Percentiles rank a stretch among this genome's conserved stretches.
Evolutionary conservation across 148 eudicot genomes (phyloP).

Genomic region (Rhododendron vialii): DNA sequence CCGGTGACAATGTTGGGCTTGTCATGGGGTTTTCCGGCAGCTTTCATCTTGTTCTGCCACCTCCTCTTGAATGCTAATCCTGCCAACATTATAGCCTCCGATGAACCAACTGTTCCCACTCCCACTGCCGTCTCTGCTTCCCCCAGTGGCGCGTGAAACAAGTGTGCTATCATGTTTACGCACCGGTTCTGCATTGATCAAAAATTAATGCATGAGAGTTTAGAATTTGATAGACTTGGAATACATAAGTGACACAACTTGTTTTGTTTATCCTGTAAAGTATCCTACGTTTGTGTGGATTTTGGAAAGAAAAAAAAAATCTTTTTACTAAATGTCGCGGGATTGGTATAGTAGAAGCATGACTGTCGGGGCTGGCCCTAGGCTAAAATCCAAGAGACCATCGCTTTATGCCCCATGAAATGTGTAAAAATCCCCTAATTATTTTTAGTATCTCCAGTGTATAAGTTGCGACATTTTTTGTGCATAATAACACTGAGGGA

Average conservation of each 20-base stretch:
- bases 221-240: background rate
- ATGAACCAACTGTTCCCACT: constrained; percentile 30
- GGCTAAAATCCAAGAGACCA: no score
- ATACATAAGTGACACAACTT: background rate
- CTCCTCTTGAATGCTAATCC: constrained; percentile 38
- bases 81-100: constrained; percentile 31
- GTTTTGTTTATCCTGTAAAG: background rate
- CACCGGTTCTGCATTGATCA: constrained; percentile 26
- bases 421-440: no score
- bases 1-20: constrained; percentile 86
- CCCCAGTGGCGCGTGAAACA: constrained; percentile 23
- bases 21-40: constrained; percentile 55
- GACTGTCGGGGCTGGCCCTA: no score
- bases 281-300: background rate
- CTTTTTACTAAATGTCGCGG: background rate
- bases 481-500: no score
- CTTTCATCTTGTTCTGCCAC: constrained; percentile 71
- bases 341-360: background rate
- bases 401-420: no score
- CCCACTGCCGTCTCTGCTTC: constrained; percentile 17
- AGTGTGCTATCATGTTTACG: constrained; percentile 24
- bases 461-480: no score
- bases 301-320: no score
- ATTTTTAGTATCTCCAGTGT: no score
- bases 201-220: background rate